Evolutionary conservation across 139 green algal genomes (phyloP), one percentile per base, ranked within the genome.

Genomic region (Gonium pectorale): DNA sequence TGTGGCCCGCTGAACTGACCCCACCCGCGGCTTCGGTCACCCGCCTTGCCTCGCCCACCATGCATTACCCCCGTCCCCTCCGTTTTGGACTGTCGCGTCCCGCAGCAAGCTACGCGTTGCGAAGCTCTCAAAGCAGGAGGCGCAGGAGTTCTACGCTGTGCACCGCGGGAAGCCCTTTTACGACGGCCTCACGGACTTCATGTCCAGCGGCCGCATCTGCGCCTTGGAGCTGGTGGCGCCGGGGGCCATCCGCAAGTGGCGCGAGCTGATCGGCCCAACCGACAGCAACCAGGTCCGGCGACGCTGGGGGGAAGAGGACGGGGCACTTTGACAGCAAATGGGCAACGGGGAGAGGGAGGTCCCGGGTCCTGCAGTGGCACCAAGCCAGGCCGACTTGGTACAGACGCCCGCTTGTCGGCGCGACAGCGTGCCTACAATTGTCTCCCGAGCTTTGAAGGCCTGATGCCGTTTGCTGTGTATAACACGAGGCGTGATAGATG

Each of bases 81-180:
- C 26, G 3, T 62, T 52, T n/a, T n/a, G n/a, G n/a, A n/a, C n/a
- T n/a, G n/a, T n/a, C n/a, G 22, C 41, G 41, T 26, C 52, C 5
- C 85, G 70, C 90, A 95, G 92, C 79, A 93, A 94, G 22, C 38
- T 95, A 62, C 83, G 89, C 26, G 88, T 95, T 69, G 92, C 87
- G 59, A 81, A 93, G 77, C 87, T 96, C 59, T 87, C 59, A 54
- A 93, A 87, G 43, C 59, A 52, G 31, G 90, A 95, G 44, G 94
- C 91, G 3, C 73, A 93, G 81, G 67, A 85, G 37, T 96, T 97
- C 81, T 98, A 97, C 82, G 89, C 85, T 22, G 91, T 93, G 37
- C 94, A 97, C 81, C 15, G 52, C 37, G 91, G 82, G 59, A 91
- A 91, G 87, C 93, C 93, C 54, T 97, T 96, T 84, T 96, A 91